These are phyloP conservation scores for Fraxinus cuspidata DNA, from an alignment of 257 asterid genomes.

Conservation along the genomic window DNA sequence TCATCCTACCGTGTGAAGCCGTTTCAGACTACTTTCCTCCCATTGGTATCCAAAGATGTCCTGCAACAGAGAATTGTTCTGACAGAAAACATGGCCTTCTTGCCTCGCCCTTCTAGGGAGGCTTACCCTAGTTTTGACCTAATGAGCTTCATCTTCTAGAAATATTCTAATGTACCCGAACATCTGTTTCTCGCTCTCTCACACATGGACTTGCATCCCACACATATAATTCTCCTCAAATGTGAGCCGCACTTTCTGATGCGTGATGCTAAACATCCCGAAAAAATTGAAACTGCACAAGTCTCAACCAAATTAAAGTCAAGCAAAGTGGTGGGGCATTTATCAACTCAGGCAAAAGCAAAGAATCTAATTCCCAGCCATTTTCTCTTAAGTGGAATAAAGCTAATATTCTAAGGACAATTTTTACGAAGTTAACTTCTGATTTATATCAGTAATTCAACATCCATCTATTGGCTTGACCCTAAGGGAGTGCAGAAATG, in stretches of 20 bases:
- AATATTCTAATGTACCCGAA: neutral
- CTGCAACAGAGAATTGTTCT: too few relatives aligned
- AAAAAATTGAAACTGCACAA: neutral
- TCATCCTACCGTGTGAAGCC: too few relatives aligned
- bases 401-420: conserved; percentile 22
- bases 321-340: conserved; percentile 21
- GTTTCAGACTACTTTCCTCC: too few relatives aligned
- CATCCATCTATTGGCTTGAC: conserved; percentile 7
- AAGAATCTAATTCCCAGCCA: conserved; percentile 36
- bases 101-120: too few relatives aligned
- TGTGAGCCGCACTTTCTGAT: neutral
- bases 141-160: conserved; percentile 8
- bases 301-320: conserved; percentile 3
- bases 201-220: neutral
- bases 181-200: neutral
- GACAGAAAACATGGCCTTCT: too few relatives aligned
- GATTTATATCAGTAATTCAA: neutral
- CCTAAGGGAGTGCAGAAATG: conserved; percentile 20
- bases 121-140: too few relatives aligned
- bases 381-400: conserved; percentile 17
- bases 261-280: neutral
- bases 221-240: neutral
- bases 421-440: conserved; percentile 7
- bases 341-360: conserved; percentile 21
- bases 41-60: too few relatives aligned